Percentiles rank a stretch among this genome's conserved stretches.
These are phyloP conservation scores for Fusarium falciforme DNA, from an alignment of 2,329 filamentous ascomycete species.

Conservation along the genomic window DNA sequence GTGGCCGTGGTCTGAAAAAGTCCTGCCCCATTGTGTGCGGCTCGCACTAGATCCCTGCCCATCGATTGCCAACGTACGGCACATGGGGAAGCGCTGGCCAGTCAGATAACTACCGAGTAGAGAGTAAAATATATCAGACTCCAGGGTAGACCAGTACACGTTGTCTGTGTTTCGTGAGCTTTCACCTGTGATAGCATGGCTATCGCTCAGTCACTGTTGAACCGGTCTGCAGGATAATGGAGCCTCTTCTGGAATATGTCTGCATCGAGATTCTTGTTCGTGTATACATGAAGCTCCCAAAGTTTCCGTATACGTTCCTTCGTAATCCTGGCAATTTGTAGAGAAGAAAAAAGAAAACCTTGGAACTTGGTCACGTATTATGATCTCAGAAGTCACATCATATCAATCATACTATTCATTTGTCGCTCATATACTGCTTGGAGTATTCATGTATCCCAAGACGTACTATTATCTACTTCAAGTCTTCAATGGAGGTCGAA, in stretches of 20 bases:
- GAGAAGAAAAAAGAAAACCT: too few species aligned
- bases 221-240: neutral
- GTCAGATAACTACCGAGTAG: neutral
- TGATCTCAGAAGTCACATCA: neutral
- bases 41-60: neutral
- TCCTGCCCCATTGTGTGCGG: neutral
- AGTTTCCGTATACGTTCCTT: neutral
- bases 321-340: neutral
- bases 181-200: too few species aligned
- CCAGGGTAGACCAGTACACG: neutral
- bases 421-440: neutral
- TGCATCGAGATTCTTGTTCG: neutral
- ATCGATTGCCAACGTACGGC: neutral
- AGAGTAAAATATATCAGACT: neutral
- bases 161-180: neutral
- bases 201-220: neutral
- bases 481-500: neutral
- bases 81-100: neutral
- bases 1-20: neutral
- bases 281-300: neutral
- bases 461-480: neutral
- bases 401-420: neutral
- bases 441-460: too few species aligned
- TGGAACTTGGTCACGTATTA: neutral
- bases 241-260: neutral